phyloP scores from a whole-genome alignment of 2,329 filamentous ascomycete species.

The Beauveria varroae region DNA sequence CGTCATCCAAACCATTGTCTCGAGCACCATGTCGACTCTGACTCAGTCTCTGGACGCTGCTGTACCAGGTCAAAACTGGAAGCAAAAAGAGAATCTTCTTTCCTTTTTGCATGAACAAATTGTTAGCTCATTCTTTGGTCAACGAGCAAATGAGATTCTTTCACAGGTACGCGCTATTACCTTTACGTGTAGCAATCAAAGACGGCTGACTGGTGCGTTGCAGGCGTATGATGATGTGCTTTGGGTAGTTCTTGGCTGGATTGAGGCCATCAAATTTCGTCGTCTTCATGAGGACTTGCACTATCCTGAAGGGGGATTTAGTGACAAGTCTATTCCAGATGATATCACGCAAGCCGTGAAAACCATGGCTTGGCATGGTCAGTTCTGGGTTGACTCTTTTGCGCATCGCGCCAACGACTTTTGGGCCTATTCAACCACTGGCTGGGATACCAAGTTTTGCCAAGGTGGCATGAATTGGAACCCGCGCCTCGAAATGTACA shows the following conservation, averaged over 20 bases:
- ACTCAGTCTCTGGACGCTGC: conserved; percentile 47
- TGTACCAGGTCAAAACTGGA: conserved; percentile 30
- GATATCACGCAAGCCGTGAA: conserved; percentile 26
- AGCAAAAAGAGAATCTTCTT: conserved; percentile 67
- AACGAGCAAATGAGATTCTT: conserved; percentile 68
- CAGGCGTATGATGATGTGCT: conserved; percentile 91
- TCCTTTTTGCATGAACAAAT: conserved; percentile 74
- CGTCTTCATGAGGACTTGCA: conserved; percentile 58
- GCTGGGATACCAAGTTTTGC: conserved; percentile 79
- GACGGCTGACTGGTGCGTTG: background rate
- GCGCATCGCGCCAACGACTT: conserved; percentile 78
- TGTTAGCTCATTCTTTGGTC: conserved; percentile 75
- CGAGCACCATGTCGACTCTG: conserved; percentile 64
- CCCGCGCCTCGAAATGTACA: conserved; percentile 72
- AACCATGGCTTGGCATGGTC: conserved; percentile 62
- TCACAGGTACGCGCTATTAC: conserved; percentile 34
- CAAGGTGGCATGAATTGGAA: conserved; percentile 90
- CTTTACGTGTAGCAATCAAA: background rate
- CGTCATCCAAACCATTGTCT: conserved; percentile 72
- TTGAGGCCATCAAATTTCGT: conserved; percentile 74
- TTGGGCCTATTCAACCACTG: conserved; percentile 69
- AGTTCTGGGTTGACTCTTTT: conserved; percentile 67
- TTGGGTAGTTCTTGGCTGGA: conserved; percentile 90
- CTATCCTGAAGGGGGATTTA: conserved; percentile 32
- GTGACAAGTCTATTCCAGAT: conserved; percentile 16